These are phyloP conservation scores for Davidsoniella australis DNA, from an alignment of 2,329 filamentous ascomycete species.

Conservation along the genomic window DNA sequence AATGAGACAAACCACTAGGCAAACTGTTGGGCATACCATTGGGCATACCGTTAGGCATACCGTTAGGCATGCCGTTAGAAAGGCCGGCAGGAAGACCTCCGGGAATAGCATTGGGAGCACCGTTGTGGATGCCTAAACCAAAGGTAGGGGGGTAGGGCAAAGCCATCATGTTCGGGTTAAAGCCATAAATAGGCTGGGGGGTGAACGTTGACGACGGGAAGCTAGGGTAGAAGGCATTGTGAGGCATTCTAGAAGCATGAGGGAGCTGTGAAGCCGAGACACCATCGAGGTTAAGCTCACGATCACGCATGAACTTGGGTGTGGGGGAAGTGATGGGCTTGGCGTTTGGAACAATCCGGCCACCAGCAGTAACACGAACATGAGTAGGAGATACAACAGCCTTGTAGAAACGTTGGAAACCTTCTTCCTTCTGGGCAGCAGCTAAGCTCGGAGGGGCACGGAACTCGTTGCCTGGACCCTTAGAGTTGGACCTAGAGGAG, in stretches of 20 bases:
- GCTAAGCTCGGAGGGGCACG: slow-evolving; percentile 34
- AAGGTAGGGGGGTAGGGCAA: slow-evolving; percentile 9
- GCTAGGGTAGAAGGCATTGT: slow-evolving; percentile 15
- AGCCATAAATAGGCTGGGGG: slow-evolving; percentile 18
- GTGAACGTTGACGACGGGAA: slow-evolving; percentile 18
- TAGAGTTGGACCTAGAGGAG: slow-evolving; percentile 9
- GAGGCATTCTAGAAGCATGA: slow-evolving; percentile 18
- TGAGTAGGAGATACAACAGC: slow-evolving; percentile 51
- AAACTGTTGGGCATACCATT: not conserved
- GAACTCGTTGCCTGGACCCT: slow-evolving; percentile 26
- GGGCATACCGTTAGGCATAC: too few relatives aligned
- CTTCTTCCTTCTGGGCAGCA: slow-evolving; percentile 39
- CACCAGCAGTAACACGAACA: slow-evolving; percentile 49
- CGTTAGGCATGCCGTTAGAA: not conserved
- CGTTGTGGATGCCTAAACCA: slow-evolving; percentile 1
- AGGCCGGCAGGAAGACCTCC: not conserved
- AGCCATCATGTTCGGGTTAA: slow-evolving; percentile 18
- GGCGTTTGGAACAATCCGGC: slow-evolving; percentile 49
- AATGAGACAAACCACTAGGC: too few relatives aligned
- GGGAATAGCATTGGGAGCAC: slow-evolving; percentile 3
- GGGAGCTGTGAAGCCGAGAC: not conserved
- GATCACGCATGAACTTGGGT: slow-evolving; percentile 21
- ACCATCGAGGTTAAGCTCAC: slow-evolving; percentile 5
- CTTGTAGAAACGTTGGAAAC: slow-evolving; percentile 52
- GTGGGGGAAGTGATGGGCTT: slow-evolving; percentile 35